Percentiles rank a stretch among this genome's conserved stretches.
Evolutionary conservation across 345 rosid species (phyloP).

Genomic region (Gossypium stocksii): DNA sequence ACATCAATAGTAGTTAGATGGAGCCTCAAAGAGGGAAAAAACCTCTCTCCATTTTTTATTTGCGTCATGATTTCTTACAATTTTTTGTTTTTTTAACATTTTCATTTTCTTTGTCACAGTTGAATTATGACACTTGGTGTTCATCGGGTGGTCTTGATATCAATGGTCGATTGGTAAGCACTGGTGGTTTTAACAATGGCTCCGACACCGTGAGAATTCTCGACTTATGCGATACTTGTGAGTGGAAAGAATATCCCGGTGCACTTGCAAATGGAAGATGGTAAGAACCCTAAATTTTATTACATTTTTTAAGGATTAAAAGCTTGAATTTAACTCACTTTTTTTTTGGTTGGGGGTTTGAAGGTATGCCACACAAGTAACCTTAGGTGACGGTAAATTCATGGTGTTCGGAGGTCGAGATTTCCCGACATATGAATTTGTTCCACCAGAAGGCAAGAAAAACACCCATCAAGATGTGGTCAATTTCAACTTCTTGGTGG

Average conservation of each 20-base stretch:
- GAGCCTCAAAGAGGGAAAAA: no score
- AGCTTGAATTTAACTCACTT: not conserved
- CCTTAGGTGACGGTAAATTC: conserved; percentile 60
- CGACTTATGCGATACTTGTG: conserved; percentile 28
- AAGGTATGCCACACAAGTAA: conserved; percentile 76
- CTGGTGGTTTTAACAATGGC: conserved; percentile 70
- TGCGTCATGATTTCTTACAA: not conserved
- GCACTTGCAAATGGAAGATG: conserved; percentile 70
- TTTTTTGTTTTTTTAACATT: not conserved
- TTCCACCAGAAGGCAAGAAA: conserved; percentile 51
- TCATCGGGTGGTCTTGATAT: conserved; percentile 76
- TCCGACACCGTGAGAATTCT: conserved; percentile 61
- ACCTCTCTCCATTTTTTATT: no score
- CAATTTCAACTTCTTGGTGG: conserved; percentile 34
- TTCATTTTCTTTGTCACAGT: conserved; percentile 33
- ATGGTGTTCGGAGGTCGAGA: conserved; percentile 76
- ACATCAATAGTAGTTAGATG: no score
- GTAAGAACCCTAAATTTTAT: conserved; percentile 15
- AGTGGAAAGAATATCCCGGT: conserved; percentile 62
- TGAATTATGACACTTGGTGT: conserved; percentile 81
- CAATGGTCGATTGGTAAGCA: conserved; percentile 71
- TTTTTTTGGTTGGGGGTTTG: not conserved
- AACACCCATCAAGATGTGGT: conserved; percentile 31
- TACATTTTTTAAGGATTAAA: not conserved
- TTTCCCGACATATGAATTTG: conserved; percentile 67